Conservation (phyloP, 805 yeast species). For the Barnettozyma sucrosica region DNA sequence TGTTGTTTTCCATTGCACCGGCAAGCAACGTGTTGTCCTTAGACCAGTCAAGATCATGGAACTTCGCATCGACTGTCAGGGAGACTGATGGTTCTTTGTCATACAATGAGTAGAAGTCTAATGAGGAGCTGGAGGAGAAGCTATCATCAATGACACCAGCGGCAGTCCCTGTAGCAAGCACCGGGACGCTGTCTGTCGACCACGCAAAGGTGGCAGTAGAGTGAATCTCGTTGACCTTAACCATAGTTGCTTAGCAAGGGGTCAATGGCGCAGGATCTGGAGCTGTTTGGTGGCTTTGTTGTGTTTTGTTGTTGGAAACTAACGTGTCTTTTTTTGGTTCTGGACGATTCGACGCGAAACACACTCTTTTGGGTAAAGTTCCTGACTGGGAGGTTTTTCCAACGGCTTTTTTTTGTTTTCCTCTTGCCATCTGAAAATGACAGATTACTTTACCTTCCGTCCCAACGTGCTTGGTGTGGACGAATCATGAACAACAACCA, state of each 20-base stretch:
- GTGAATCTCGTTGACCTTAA: constrained; percentile 75
- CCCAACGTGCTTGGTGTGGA: not conserved
- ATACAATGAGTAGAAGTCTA: constrained; percentile 71
- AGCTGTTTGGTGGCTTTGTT: not conserved
- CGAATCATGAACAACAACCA: constrained; percentile 10
- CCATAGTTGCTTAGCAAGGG: constrained; percentile 36
- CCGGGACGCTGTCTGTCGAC: constrained; percentile 73
- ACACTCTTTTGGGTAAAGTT: not conserved
- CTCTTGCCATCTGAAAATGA: not conserved
- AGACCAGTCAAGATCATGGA: constrained; percentile 85
- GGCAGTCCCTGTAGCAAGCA: constrained; percentile 86
- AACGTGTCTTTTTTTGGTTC: constrained; percentile 6
- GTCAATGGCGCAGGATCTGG: constrained; percentile 1
- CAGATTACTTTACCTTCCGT: not conserved
- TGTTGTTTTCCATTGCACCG: constrained; percentile 85
- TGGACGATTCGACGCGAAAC: constrained; percentile 4
- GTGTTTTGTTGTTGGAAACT: constrained; percentile 3
- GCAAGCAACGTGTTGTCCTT: constrained; percentile 60
- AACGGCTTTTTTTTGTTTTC: not conserved
- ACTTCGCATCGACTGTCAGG: constrained; percentile 49
- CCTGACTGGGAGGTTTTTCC: not conserved
- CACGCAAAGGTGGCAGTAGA: constrained; percentile 95
- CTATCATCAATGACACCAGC: constrained; percentile 92
- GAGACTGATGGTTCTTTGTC: constrained; percentile 37
- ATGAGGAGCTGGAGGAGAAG: constrained; percentile 70